A percentile compares a stretch with the other conserved stretches of the same genome.
These are phyloP conservation scores for Nakazawaea pomicola DNA, from an alignment of 805 yeast species.

Conservation along the genomic window DNA sequence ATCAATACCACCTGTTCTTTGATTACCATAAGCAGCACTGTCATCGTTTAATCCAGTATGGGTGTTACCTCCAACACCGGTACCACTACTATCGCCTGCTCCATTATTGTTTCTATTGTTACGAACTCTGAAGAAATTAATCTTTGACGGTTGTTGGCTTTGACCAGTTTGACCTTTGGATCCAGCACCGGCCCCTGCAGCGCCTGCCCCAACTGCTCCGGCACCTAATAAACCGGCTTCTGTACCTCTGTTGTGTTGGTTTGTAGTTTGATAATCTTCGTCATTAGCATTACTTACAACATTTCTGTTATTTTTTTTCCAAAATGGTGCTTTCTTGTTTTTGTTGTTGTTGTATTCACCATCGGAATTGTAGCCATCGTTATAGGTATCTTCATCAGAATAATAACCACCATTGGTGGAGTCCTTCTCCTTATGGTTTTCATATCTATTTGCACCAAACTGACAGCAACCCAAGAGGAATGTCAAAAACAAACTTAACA, in stretches of 20 bases:
- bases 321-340: not conserved
- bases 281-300: not conserved
- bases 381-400: conserved; percentile 7
- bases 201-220: not conserved
- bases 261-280: not conserved
- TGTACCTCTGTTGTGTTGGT: too few species aligned
- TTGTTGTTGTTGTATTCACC: not conserved
- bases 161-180: too few species aligned
- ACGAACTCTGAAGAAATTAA: conserved; percentile 12
- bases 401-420: conserved; percentile 1
- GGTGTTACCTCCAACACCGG: too few species aligned
- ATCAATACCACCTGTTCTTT: too few species aligned
- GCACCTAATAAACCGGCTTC: too few species aligned
- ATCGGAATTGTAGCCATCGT: not conserved
- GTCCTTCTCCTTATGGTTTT: not conserved
- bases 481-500: not conserved
- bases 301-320: conserved; percentile 1
- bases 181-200: conserved; percentile 1
- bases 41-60: not conserved
- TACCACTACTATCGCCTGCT: too few species aligned
- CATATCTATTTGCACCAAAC: conserved; percentile 6
- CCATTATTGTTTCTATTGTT: conserved; percentile 4
- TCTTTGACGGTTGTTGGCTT: conserved; percentile 4
- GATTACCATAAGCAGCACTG: too few species aligned
- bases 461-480: conserved; percentile 10